Base-by-base conservation (phyloP, 192 early-diverging fungal species). In the Mortierella alpina region DNA sequence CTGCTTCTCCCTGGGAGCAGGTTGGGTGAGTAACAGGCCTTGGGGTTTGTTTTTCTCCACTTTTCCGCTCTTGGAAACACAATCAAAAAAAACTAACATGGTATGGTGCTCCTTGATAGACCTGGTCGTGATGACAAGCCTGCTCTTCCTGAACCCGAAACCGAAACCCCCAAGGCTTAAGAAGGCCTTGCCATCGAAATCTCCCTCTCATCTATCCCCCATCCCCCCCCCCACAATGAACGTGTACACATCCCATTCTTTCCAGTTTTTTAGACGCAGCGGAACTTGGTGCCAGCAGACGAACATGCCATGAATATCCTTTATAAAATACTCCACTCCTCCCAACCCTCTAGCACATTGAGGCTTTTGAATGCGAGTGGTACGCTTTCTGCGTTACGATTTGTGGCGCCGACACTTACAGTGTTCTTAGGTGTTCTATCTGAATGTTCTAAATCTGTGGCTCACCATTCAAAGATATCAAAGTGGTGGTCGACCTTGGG, bases 1-100 rank as follows among this genome's bases (percentile, higher is more conserved):
- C 95, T 82, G 90, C 93, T 66, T 95, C 95, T 63, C 96, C 98
- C 18, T 99, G 98, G 98, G 97, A 93, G 82, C 92, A 93, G 78
- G 91, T 88, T 45, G 93, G 93, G 77, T 80, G 68, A 46, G 77
- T 58, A 31, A 12, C 50, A 15, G 13, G 1, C 2, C 50, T 51
- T 59, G 58, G 5, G 31, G 17, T 59, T 13, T 59, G 20, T 59
- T 41, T 41, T 59, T 41, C 13, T 59, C 17, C 13, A 23, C 15
- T 41, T 8, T 40, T 17, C 4, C 5, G 31, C n/a, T 0, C 7
- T 42, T 2, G 7, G 20, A 59, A 15, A 2, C 17, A 14, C 2
- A 18, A 59, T 31, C 41, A 4, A 59, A 7, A 59, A 7, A 9
- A 59, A 6, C 40, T 59, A 13, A 4, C 11, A 41, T 59, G 5